These are phyloP conservation scores for Rhizophora mangle DNA, from an alignment of 345 rosid species.

Conservation along the genomic window DNA sequence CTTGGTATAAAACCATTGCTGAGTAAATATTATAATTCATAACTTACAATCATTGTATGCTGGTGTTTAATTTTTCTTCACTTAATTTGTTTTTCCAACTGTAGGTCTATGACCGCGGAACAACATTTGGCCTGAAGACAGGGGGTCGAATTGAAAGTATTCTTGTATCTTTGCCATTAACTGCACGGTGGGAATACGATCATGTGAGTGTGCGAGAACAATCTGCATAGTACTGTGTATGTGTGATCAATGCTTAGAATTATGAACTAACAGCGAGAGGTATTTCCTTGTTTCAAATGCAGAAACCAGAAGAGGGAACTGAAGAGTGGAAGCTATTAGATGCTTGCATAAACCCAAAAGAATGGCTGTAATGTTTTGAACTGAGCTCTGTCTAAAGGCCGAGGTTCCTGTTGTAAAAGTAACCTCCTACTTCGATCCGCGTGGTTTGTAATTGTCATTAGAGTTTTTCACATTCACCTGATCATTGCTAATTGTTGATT, in stretches of 20 bases:
- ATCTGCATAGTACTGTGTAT: not conserved
- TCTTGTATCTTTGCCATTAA: slow-evolving; percentile 88
- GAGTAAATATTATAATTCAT: not conserved
- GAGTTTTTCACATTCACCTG: too few species aligned
- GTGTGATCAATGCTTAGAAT: slow-evolving; percentile 2
- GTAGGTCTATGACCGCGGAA: slow-evolving; percentile 95
- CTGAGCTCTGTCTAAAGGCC: not conserved
- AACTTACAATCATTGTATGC: not conserved
- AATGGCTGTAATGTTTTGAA: slow-evolving; percentile 53
- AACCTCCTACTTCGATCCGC: not conserved
- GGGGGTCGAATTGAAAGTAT: slow-evolving; percentile 98
- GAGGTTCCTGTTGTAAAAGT: not conserved
- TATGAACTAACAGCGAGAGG: slow-evolving; percentile 9
- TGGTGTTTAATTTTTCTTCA: not conserved
- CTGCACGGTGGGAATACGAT: slow-evolving; percentile 97
- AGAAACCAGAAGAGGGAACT: slow-evolving; percentile 94
- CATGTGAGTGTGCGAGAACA: slow-evolving; percentile 51
- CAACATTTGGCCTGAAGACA: slow-evolving; percentile 95
- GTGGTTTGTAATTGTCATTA: not conserved
- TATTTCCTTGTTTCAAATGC: slow-evolving; percentile 22
- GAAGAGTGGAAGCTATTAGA: slow-evolving; percentile 97
- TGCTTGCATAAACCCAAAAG: slow-evolving; percentile 95
- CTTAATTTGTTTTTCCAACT: slow-evolving; percentile 4
- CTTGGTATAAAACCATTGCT: slow-evolving; percentile 48
- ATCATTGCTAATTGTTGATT: too few species aligned